Evolutionary conservation across 2,329 filamentous ascomycete species (phyloP).

Genomic region (Fusarium pseudograminearum): DNA sequence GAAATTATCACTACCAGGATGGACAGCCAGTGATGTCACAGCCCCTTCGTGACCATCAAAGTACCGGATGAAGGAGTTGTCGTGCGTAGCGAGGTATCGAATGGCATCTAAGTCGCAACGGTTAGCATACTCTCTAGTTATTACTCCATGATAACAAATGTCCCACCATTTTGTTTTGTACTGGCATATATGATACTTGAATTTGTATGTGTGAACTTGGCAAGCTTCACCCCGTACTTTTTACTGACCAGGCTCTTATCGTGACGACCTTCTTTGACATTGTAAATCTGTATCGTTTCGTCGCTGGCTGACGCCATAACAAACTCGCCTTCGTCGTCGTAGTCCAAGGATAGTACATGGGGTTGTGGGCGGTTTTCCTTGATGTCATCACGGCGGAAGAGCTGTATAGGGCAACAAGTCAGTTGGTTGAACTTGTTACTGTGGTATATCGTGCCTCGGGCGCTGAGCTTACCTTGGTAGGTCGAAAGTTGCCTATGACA

Average conservation of each 20-base stretch:
- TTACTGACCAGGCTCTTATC: conserved; percentile 93
- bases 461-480: conserved; percentile 76
- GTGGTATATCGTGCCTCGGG: background rate
- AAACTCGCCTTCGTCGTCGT: conserved; percentile 93
- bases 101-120: conserved; percentile 73
- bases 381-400: conserved; percentile 69
- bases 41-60: conserved; percentile 89
- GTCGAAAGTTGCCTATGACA: conserved; percentile 80
- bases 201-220: conserved; percentile 91
- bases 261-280: conserved; percentile 88
- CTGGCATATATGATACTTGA: conserved; percentile 95
- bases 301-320: conserved; percentile 93
- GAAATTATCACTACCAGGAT: conserved; percentile 89
- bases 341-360: conserved; percentile 90
- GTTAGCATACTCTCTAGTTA: background rate
- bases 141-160: background rate
- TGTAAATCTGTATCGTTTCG: conserved; percentile 95
- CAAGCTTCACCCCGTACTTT: conserved; percentile 95
- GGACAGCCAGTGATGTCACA: conserved; percentile 86
- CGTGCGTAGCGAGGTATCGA: conserved; percentile 89
- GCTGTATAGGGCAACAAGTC: conserved; percentile 45
- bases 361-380: conserved; percentile 67
- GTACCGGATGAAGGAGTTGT: conserved; percentile 96
- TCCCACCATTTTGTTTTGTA: conserved; percentile 87
- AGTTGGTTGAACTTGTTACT: background rate